Base-by-base conservation (phyloP, 1,284 basidiomycete genomes). In the Ceratobasidium sp. region DNA sequence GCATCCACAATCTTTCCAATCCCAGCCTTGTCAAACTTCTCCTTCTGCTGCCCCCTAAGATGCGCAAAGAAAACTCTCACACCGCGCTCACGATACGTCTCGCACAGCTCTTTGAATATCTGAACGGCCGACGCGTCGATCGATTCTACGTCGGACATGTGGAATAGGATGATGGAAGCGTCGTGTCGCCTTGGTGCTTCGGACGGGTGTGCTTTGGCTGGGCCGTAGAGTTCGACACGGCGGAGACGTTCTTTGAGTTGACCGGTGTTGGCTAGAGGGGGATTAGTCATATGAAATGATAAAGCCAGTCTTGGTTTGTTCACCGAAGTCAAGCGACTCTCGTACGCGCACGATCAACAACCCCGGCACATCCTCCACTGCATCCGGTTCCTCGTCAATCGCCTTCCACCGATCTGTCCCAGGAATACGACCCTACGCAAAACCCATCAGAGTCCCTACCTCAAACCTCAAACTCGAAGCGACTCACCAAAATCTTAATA, bases 71-170 rank as follows among this genome's bases (percentile, higher is more conserved):
- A 95, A 33, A 96, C 84, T 2, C 87, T 88, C 20, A 96, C 94
- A 5, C 89, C 91, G 12, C 94, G 92, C 79, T 91, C 93, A 85
- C 89, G 87, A 83, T 96, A 97, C 15, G 93, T 91, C 80, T 92
- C 89, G 56, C 93, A 86, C 1, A 97, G 85, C 83, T 98, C 96
- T 79, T 89, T 87, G 81, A 98, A 90, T 79, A 97, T 95, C 84
- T 96, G 94, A 3, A 92, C 89, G 15, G 96, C 96, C 38, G 94
- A 95, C 12, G 95, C 94, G 83, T 96, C 95, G 79, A 93, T 92
- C 26, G 87, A 89, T 79, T 96, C 94, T 3, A 96, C 92, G 84
- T 95, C 96, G 12, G 93, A 91, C 87, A 97, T 89, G 82, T 98
- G 96, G 85, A 97, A 95, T 15, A 97, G 93, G 42, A 98, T 85